A percentile compares a stretch with the other conserved stretches of the same genome.
Evolutionary conservation across 208 protist species (phyloP).

Genomic region (Wallacemonas collosoma): DNA sequence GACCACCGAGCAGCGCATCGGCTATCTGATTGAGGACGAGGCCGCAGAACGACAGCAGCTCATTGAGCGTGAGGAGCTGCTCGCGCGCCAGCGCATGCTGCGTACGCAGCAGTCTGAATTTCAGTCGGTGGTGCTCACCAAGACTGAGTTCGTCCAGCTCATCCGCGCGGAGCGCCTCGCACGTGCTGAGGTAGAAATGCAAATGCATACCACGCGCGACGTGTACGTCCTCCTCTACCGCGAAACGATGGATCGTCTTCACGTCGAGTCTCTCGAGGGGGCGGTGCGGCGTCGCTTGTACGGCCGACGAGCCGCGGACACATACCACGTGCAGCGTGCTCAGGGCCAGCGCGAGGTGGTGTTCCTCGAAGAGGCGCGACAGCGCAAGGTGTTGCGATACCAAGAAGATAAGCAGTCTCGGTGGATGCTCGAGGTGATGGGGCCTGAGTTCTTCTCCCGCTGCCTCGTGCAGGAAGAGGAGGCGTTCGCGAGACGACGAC

Average conservation of each 20-base stretch:
- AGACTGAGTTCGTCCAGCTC: slow-evolving; percentile 16
- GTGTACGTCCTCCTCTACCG: slow-evolving; percentile 1
- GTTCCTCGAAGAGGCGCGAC: slow-evolving; percentile 3
- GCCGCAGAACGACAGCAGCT: slow-evolving; percentile 59
- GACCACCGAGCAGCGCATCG: slow-evolving; percentile 16
- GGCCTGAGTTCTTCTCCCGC: slow-evolving; percentile 19
- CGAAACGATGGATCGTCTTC: slow-evolving; percentile 16
- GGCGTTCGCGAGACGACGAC: not conserved
- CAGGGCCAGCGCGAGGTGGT: slow-evolving; percentile 4
- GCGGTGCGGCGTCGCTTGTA: slow-evolving; percentile 11
- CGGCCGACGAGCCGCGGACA: slow-evolving; percentile 4
- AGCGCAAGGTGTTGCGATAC: not conserved
- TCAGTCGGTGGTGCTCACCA: slow-evolving; percentile 14
- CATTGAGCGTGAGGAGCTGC: slow-evolving; percentile 56
- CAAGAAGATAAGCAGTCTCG: slow-evolving; percentile 1
- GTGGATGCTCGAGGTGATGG: slow-evolving; percentile 20
- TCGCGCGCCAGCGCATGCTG: slow-evolving; percentile 50
- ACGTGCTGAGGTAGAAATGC: slow-evolving; percentile 21
- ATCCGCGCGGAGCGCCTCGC: slow-evolving; percentile 21
- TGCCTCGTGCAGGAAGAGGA: slow-evolving; percentile 6
- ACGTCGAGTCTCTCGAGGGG: slow-evolving; percentile 26
- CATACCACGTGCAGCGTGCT: slow-evolving; percentile 19
- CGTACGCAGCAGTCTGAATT: slow-evolving; percentile 24
- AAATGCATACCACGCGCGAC: not conserved
- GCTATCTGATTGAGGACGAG: slow-evolving; percentile 42